Conservation (phyloP, 768 basidiomycete genomes). For the Galerina marginata region DNA sequence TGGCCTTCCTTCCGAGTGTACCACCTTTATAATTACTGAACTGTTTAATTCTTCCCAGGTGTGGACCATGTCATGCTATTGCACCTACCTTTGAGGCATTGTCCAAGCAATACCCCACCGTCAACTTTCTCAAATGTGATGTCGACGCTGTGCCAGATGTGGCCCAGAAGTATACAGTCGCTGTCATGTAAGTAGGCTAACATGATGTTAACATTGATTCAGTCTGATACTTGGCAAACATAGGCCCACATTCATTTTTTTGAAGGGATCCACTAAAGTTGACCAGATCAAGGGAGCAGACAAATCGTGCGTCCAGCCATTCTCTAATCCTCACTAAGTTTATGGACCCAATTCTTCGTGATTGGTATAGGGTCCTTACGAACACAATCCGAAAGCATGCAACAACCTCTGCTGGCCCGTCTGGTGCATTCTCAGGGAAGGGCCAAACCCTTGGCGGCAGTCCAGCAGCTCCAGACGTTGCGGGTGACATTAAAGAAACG, state of each 20-base stretch:
- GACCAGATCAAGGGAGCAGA: conserved; percentile 79
- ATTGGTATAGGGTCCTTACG: conserved; percentile 60
- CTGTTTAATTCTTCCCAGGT: conserved; percentile 51
- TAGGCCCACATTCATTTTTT: conserved; percentile 87
- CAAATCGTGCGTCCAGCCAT: conserved; percentile 49
- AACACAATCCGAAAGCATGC: conserved; percentile 60
- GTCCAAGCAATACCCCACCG: conserved; percentile 67
- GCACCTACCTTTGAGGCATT: conserved; percentile 77
- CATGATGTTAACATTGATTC: not conserved
- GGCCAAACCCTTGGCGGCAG: conserved; percentile 75
- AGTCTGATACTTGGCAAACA: not conserved
- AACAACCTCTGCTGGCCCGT: conserved; percentile 35
- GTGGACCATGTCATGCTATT: conserved; percentile 85
- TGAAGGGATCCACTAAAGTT: conserved; percentile 69
- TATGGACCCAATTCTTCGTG: conserved; percentile 1
- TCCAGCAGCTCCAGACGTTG: conserved; percentile 39
- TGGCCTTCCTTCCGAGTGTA: not conserved
- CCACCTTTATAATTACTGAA: conserved; percentile 1
- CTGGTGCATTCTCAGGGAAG: conserved; percentile 67
- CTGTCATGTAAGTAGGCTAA: conserved; percentile 66
- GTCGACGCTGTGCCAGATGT: conserved; percentile 77
- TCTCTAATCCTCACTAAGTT: not conserved
- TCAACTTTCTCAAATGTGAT: conserved; percentile 86
- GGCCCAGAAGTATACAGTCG: conserved; percentile 61
- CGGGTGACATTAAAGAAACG: conserved; percentile 37